A percentile compares a stretch with the other conserved stretches of the same genome.
phyloP scores from a whole-genome alignment of 805 yeast species.

The Komagataella pseudopastoris region DNA sequence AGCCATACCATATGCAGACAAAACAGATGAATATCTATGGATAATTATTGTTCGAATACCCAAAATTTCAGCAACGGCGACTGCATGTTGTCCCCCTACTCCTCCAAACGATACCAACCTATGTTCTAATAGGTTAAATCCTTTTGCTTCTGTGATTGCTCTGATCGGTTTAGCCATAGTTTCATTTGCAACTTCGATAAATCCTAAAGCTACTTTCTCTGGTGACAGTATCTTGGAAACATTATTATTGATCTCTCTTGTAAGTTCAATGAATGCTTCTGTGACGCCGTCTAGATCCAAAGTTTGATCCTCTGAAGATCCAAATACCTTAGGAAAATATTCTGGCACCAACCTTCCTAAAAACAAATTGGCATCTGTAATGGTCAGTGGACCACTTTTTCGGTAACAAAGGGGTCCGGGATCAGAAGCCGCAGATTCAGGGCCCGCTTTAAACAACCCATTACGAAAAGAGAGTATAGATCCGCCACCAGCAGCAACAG shows the following conservation, averaged over 20 bases:
- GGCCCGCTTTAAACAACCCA: slow-evolving; percentile 72
- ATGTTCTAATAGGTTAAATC: slow-evolving; percentile 52
- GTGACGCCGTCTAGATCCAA: slow-evolving; percentile 43
- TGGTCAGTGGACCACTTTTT: slow-evolving; percentile 73
- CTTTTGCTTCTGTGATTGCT: slow-evolving; percentile 74
- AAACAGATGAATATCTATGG: slow-evolving; percentile 71
- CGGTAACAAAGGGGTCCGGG: slow-evolving; percentile 87
- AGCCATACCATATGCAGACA: slow-evolving; percentile 83
- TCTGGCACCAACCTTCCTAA: slow-evolving; percentile 64
- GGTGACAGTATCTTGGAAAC: slow-evolving; percentile 29
- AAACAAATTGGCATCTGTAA: slow-evolving; percentile 73
- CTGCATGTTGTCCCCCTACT: slow-evolving; percentile 89
- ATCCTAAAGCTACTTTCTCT: slow-evolving; percentile 70
- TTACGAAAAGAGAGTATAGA: slow-evolving; percentile 53
- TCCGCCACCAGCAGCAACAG: slow-evolving; percentile 83
- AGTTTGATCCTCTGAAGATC: slow-evolving; percentile 64
- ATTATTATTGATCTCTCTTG: slow-evolving; percentile 41
- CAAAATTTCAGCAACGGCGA: slow-evolving; percentile 56
- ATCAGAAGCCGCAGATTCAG: slow-evolving; percentile 77
- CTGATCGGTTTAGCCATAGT: slow-evolving; percentile 88
- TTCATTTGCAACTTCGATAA: slow-evolving; percentile 72
- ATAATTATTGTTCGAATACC: slow-evolving; percentile 59
- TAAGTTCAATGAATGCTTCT: slow-evolving; percentile 35
- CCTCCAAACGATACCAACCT: slow-evolving; percentile 81
- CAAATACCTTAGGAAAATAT: slow-evolving; percentile 71